Evolutionary conservation across 805 yeast genomes (phyloP).

Genomic region (Candida palmyrensis): DNA sequence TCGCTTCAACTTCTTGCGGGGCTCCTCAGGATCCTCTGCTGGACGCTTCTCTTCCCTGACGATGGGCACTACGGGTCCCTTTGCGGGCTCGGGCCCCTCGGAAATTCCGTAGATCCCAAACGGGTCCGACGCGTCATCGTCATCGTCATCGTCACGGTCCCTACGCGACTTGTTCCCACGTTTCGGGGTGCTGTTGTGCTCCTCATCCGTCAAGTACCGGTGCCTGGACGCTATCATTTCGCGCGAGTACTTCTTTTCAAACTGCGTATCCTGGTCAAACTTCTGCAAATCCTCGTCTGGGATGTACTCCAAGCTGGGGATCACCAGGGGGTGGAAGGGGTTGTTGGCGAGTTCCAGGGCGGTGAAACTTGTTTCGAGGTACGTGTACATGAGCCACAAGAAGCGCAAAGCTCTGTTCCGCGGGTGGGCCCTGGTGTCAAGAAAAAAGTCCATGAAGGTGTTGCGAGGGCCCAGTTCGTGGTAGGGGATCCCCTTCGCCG

Average conservation of each 20-base stretch:
- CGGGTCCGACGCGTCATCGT: conserved; percentile 5
- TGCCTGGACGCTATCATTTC: conserved; percentile 43
- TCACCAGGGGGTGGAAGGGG: conserved; percentile 47
- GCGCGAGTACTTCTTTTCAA: conserved; percentile 44
- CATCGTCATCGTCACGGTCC: conserved; percentile 14
- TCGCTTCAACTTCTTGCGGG: background rate
- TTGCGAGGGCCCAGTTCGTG: conserved; percentile 17
- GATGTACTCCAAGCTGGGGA: conserved; percentile 33
- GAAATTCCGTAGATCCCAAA: no score
- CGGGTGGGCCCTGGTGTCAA: conserved; percentile 58
- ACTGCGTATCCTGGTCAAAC: conserved; percentile 44
- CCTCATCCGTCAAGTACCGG: conserved; percentile 36
- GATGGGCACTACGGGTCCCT: background rate
- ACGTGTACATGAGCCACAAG: conserved; percentile 78
- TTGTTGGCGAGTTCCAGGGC: conserved; percentile 45
- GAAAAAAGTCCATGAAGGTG: conserved; percentile 70
- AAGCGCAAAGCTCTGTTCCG: conserved; percentile 64
- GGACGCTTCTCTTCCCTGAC: conserved; percentile 1
- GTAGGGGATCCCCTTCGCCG: conserved; percentile 47
- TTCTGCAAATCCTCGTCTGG: conserved; percentile 18
- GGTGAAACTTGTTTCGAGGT: conserved; percentile 66
- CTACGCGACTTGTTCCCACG: conserved; percentile 25
- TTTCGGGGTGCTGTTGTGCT: conserved; percentile 26
- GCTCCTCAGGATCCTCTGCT: conserved; percentile 1
- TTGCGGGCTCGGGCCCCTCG: background rate